phyloP scores from a whole-genome alignment of 2,329 filamentous ascomycete species.

The Emericellopsis atlantica region DNA sequence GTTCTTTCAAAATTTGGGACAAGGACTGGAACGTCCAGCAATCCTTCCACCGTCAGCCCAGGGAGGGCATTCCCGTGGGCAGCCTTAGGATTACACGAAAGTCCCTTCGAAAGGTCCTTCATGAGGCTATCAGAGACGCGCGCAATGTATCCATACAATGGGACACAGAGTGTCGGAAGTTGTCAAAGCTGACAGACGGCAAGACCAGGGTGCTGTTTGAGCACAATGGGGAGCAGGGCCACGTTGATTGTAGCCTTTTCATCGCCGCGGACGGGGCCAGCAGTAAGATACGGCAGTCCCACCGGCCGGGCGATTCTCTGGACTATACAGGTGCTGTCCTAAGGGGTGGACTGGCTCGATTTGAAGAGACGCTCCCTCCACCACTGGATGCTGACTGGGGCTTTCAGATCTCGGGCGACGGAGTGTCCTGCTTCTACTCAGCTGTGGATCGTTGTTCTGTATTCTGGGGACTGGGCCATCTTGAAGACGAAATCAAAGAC shows the following conservation, averaged over 20 bases:
- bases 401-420: conserved; percentile 21
- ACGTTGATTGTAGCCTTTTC: conserved; percentile 24
- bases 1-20: conserved; percentile 27
- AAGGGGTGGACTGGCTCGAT: conserved; percentile 22
- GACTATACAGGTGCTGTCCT: conserved; percentile 24
- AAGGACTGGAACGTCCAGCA: conserved; percentile 19
- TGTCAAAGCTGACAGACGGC: conserved; percentile 8
- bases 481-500: conserved; percentile 11
- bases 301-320: conserved; percentile 25
- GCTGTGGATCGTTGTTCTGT: conserved; percentile 25
- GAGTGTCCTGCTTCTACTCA: conserved; percentile 28
- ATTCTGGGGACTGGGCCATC: conserved; percentile 28
- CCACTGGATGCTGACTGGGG: conserved; percentile 26
- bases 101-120: conserved; percentile 19
- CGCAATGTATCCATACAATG: conserved; percentile 10
- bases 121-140: conserved; percentile 9
- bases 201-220: conserved; percentile 5
- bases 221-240: not conserved
- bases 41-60: conserved; percentile 15
- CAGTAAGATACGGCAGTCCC: conserved; percentile 22
- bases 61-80: conserved; percentile 18
- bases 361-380: conserved; percentile 17
- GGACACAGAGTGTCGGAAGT: conserved; percentile 12
- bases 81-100: conserved; percentile 23
- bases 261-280: conserved; percentile 30